phyloP scores from a whole-genome alignment of 2,329 filamentous ascomycete species.

The Pseudogymnoascus sp. region DNA sequence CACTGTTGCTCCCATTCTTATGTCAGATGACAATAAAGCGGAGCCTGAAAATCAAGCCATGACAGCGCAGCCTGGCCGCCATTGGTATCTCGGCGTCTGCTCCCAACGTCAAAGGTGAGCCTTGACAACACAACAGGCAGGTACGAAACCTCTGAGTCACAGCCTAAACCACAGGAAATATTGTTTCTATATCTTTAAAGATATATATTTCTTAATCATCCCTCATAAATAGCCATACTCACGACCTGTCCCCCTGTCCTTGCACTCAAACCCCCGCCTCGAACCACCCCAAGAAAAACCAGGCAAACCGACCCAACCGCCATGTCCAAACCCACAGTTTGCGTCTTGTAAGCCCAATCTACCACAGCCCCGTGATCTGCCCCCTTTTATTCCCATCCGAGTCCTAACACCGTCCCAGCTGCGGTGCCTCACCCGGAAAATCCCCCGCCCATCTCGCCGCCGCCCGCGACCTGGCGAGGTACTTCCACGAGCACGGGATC shows the following conservation, averaged over 20 bases:
- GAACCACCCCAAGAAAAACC: not conserved
- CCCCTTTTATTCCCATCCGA: not conserved
- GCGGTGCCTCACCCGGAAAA: conserved; percentile 66
- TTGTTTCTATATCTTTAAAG: not conserved
- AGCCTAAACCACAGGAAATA: not conserved
- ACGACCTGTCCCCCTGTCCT: not conserved
- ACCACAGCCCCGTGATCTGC: not conserved
- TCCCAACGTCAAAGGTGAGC: not conserved
- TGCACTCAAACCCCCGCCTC: not conserved
- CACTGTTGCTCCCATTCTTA: not conserved
- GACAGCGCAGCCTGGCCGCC: not conserved
- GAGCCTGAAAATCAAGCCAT: not conserved
- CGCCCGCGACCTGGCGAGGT: conserved; percentile 62
- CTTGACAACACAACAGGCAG: not conserved
- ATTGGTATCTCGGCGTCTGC: not conserved
- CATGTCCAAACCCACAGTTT: conserved; percentile 1
- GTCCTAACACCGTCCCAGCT: conserved; percentile 33
- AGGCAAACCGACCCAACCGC: not conserved
- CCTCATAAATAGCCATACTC: not conserved
- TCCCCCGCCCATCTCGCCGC: conserved; percentile 66
- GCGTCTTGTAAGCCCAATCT: not conserved
- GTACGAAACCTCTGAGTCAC: not conserved
- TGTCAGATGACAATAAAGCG: not conserved
- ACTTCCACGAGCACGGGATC: conserved; percentile 67
- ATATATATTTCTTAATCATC: not conserved